Evolutionary conservation across 2,329 filamentous ascomycete genomes (phyloP).

Genomic region (Dactylonectria macrodidyma): DNA sequence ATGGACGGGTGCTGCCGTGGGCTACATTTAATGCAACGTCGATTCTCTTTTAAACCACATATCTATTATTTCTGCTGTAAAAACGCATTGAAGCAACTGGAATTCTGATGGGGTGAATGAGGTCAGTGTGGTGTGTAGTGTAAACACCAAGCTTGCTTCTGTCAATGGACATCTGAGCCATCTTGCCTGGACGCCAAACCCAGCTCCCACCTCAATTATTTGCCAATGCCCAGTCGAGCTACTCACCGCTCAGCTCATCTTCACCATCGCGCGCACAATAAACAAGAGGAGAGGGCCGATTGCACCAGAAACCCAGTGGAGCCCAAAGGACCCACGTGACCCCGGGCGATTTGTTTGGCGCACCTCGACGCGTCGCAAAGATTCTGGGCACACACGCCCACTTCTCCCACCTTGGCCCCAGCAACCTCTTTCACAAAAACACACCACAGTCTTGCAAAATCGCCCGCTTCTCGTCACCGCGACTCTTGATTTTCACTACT

Average conservation of each 20-base stretch:
- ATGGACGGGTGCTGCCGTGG: no score
- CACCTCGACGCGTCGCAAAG: conserved; percentile 31
- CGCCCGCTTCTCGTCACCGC: conserved; percentile 32
- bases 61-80: background rate
- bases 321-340: conserved; percentile 25
- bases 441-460: conserved; percentile 29
- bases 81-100: background rate
- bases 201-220: background rate
- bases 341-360: conserved; percentile 24
- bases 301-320: conserved; percentile 3
- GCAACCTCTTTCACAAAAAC: conserved; percentile 25
- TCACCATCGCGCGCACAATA: background rate
- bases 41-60: no score
- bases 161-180: background rate
- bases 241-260: background rate
- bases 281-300: conserved; percentile 8
- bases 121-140: background rate
- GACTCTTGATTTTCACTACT: conserved; percentile 16
- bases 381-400: conserved; percentile 29
- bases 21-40: no score
- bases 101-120: background rate
- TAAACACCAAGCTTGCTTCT: background rate
- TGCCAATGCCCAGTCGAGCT: background rate
- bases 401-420: conserved; percentile 14
- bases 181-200: background rate